phyloP scores from a whole-genome alignment of 2,329 filamentous ascomycete genomes.

The Colletotrichum musae region DNA sequence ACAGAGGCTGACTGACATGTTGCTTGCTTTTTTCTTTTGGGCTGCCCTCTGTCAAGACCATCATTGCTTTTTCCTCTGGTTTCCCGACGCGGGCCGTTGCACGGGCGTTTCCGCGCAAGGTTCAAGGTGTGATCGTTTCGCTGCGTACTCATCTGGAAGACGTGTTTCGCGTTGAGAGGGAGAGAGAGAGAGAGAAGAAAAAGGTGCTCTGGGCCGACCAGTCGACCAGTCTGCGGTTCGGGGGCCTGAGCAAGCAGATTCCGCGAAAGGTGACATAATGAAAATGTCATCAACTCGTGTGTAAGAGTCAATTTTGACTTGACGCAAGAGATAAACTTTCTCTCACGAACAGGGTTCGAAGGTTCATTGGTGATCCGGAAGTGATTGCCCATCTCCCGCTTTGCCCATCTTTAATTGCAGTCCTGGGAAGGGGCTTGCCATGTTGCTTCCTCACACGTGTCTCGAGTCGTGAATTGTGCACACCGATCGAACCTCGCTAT shows the following conservation, averaged over 20 bases:
- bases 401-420: background rate
- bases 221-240: background rate
- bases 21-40: background rate
- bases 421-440: background rate
- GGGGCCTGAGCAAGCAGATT: background rate
- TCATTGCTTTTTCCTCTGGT: slow-evolving; percentile 16
- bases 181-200: no score
- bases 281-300: background rate
- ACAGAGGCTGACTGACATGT: background rate
- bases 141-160: background rate
- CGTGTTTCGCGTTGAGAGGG: slow-evolving; percentile 14
- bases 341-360: no score
- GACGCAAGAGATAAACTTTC: no score
- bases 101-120: slow-evolving; percentile 21
- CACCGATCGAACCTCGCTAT: background rate
- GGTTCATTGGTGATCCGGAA: background rate
- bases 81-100: slow-evolving; percentile 26
- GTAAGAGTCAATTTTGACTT: background rate
- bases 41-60: background rate
- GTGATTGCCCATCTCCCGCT: background rate
- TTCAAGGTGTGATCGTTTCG: background rate
- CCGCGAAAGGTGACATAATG: slow-evolving; percentile 2
- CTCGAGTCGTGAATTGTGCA: background rate
- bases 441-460: background rate
- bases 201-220: background rate